Evolutionary conservation across 1,139 yeast genomes (phyloP).

Genomic region (Debaryomycetaceae sp.): DNA sequence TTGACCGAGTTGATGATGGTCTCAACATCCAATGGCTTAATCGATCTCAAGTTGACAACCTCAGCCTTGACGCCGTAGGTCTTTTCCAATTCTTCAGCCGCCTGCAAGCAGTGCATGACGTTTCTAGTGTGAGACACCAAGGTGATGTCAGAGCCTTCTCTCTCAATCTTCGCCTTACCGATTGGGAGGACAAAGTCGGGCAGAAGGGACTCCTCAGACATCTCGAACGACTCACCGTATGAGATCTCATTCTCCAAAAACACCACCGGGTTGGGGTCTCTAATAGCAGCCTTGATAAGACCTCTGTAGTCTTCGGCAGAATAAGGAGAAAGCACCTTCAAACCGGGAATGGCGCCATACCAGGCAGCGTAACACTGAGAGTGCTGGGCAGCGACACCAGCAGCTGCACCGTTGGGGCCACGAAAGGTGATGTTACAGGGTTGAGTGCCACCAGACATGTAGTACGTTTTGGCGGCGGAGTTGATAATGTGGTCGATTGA

Average conservation of each 20-base stretch:
- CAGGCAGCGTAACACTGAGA: constrained; percentile 97
- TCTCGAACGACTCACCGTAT: constrained; percentile 88
- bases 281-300: constrained; percentile 88
- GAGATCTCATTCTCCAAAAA: constrained; percentile 93
- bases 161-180: constrained; percentile 94
- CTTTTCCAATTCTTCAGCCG: constrained; percentile 82
- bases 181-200: constrained; percentile 89
- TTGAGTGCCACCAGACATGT: constrained; percentile 99
- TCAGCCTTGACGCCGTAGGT: constrained; percentile 88
- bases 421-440: constrained; percentile 96
- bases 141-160: constrained; percentile 86
- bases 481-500: constrained; percentile 96
- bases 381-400: constrained; percentile 99
- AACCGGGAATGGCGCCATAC: constrained; percentile 98
- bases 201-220: constrained; percentile 83
- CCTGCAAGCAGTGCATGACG: constrained; percentile 78
- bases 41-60: constrained; percentile 92
- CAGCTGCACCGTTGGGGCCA: constrained; percentile 99
- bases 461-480: constrained; percentile 97
- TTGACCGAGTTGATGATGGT: constrained; percentile 83
- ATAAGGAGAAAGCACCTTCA: constrained; percentile 93
- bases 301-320: constrained; percentile 97
- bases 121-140: constrained; percentile 90
- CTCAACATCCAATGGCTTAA: constrained; percentile 92
- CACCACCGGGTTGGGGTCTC: constrained; percentile 98